Conservation (phyloP, 2,329 filamentous ascomycete genomes). For the Cryphonectria nitschkei region DNA sequence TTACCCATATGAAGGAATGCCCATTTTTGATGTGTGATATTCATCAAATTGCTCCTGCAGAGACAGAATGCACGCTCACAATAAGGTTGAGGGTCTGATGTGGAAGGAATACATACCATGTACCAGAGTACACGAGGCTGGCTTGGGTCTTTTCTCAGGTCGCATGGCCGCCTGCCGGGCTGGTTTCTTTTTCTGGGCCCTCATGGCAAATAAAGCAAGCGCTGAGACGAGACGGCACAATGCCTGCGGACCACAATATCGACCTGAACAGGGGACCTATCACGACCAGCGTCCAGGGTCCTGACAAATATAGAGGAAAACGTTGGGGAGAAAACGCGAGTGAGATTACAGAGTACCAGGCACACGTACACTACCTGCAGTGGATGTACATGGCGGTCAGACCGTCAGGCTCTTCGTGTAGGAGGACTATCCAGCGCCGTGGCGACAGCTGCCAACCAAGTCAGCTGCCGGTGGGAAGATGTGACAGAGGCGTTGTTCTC, state of each 20-base stretch:
- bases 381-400: not conserved
- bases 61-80: not conserved
- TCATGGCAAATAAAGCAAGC: not conserved
- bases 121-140: not conserved
- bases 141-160: not conserved
- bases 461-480: not conserved
- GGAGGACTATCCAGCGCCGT: not conserved
- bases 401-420: not conserved
- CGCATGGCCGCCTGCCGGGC: not conserved
- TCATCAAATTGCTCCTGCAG: not conserved
- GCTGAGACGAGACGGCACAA: not conserved
- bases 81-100: not conserved
- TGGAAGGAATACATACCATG: not conserved
- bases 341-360: not conserved
- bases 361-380: not conserved
- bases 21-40: not conserved
- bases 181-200: not conserved
- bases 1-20: not conserved
- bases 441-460: not conserved
- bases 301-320: not conserved
- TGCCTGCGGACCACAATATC: not conserved
- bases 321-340: not conserved
- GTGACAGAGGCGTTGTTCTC: not conserved
- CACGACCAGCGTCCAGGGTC: not conserved
- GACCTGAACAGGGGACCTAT: not conserved